Evolutionary conservation across 805 yeast species (phyloP).

Genomic region (Teunomyces stri): DNA sequence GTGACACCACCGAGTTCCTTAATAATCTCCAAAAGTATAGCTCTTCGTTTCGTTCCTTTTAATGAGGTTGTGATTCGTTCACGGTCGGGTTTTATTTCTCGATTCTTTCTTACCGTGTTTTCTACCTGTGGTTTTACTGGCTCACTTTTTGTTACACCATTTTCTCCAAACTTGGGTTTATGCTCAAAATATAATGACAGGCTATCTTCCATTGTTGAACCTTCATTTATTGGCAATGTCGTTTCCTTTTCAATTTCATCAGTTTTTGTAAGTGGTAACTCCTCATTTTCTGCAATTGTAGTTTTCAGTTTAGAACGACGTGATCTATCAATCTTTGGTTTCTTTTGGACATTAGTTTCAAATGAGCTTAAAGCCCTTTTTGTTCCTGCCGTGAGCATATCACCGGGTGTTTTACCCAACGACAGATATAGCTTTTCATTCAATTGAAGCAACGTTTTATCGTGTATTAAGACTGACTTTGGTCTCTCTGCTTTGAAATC

Average conservation of each 20-base stretch:
- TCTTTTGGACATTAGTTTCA: background rate
- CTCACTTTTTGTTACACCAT: background rate
- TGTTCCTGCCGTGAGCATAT: conserved; percentile 14
- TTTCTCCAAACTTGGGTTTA: conserved; percentile 4
- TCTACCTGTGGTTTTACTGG: conserved; percentile 3
- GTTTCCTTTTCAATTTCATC: background rate
- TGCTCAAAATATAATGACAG: background rate
- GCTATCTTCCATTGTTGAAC: background rate
- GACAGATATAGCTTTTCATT: conserved; percentile 16
- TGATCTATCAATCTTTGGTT: background rate
- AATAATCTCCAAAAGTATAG: conserved; percentile 27
- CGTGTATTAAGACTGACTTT: conserved; percentile 1
- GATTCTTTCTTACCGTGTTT: conserved; percentile 3
- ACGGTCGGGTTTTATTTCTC: conserved; percentile 6
- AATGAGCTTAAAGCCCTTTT: background rate
- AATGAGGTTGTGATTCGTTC: conserved; percentile 15
- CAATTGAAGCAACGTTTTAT: conserved; percentile 13
- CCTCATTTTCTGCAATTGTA: background rate
- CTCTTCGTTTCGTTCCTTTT: conserved; percentile 30
- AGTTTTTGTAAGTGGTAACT: background rate
- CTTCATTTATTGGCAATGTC: background rate
- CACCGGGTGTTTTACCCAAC: conserved; percentile 26
- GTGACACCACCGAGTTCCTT: conserved; percentile 39
- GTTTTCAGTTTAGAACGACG: background rate
- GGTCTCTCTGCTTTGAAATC: conserved; percentile 10